Evolutionary conservation across 306 rosid genomes (phyloP).

Genomic region (Vigna nakashimae): DNA sequence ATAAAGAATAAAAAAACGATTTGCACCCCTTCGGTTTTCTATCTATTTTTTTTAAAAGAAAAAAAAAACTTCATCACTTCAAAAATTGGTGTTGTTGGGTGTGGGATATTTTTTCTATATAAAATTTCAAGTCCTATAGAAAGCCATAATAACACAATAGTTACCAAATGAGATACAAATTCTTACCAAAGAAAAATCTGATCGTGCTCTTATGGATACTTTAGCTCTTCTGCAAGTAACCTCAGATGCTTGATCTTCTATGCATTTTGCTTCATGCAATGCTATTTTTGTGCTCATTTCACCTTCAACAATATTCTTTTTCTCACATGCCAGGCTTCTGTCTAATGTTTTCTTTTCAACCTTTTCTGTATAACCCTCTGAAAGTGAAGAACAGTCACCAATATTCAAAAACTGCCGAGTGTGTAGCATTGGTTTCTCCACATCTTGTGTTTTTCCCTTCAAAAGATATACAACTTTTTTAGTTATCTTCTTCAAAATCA

Average conservation of each 20-base stretch:
- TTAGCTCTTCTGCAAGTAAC: constrained; percentile 49
- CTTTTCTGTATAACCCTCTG: constrained; percentile 33
- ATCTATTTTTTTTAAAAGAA: too few relatives aligned
- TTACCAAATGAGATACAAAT: not conserved
- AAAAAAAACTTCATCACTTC: too few relatives aligned
- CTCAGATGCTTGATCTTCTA: constrained; percentile 38
- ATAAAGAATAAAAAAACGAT: too few relatives aligned
- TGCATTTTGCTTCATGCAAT: constrained; percentile 29
- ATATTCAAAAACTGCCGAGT: constrained; percentile 47
- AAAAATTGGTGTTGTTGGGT: not conserved
- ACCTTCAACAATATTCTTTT: constrained; percentile 15
- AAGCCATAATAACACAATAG: not conserved
- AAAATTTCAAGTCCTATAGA: not conserved
- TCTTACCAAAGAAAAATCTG: constrained; percentile 53
- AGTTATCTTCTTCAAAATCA: not conserved
- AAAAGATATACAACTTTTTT: not conserved
- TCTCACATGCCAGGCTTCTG: constrained; percentile 30
- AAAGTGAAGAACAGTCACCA: constrained; percentile 25
- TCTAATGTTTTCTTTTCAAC: not conserved
- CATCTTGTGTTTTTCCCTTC: constrained; percentile 28
- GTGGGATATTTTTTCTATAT: not conserved
- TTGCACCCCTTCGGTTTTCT: too few relatives aligned
- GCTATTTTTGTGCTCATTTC: constrained; percentile 33
- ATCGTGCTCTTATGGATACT: constrained; percentile 57
- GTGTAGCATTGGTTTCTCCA: constrained; percentile 32